Base-by-base conservation (phyloP, 768 basidiomycete species). In the Russula griseocarnosa region DNA sequence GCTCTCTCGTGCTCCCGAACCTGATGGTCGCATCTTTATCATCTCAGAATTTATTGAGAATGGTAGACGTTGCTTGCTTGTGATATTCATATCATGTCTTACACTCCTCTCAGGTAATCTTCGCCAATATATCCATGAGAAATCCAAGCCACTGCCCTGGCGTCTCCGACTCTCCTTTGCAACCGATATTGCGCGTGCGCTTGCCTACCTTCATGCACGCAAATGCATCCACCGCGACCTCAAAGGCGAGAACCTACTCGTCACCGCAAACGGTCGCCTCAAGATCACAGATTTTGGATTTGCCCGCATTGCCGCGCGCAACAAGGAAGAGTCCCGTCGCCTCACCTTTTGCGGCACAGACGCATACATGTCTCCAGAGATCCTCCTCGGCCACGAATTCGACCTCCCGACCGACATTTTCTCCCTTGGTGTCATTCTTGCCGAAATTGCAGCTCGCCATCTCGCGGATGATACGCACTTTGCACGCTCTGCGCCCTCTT, bases 281-380 rank as follows among this genome's bases (percentile, higher is more conserved):
- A 99, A 98, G 78, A 88, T 98, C 69, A 97, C 95, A n/a, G 96
- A 99, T 72, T 99, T 99, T 75, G 96, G 96, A 1, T 96, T 98
- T 70, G 94, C 94, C 5, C 83, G 96, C 40, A 97, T 98, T 70
- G 93, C 93, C 0, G 94, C 94, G 0, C 83, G 90, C 47, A 96
- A 92, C 70, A 91, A 86, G 62, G 94, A 95, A 67, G 96, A 98
- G 76, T 83, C 80, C 58, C 90, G 88, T 71, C 83, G 90, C 5
- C 81, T 93, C 50, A 93, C 91, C 0, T 92, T 92, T 74, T 90
- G 87, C 65, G 90, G 90, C n/a, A 92, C 90, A 3, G 89, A 92
- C 70, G 90, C 92, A 6, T 96, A 97, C 77, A 98, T 98, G 96
- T 93, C 91, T 3, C 96, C 96, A 0, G 96, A 98, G 73, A 97